Evolutionary conservation across 2,329 filamentous ascomycete species (phyloP), one percentile per base, ranked within the genome.

Genomic region (Periconia digitata): DNA sequence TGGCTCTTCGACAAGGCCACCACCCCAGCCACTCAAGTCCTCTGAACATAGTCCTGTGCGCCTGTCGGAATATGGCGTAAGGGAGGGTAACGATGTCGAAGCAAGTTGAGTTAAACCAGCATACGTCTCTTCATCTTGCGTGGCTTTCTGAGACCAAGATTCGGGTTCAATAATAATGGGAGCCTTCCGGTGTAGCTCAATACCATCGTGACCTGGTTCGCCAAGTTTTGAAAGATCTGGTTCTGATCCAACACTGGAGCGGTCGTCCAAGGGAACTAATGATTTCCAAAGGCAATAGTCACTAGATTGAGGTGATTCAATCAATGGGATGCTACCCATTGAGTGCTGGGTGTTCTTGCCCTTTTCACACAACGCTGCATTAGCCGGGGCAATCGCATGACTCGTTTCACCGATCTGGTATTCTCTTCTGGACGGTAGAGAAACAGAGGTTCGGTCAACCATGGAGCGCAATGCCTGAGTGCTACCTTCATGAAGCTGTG

Each of bases 251-350:
- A 54, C 51, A 44, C 54, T 58, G 52, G 66, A 64, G 42, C 50
- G 56, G 36, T 46, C 43, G 24, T 54, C 55, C 29, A 47, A 44
- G 44, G 48, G 54, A 23, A 69, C 39, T 47, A 63, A 62, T 24
- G 46, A 44, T 47, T 43, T 62, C 68, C 65, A 68, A 21, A 53
- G 51, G 36, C 56, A 51, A 36, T 63, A 59, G 59, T 67, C 62
- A 56, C 59, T 53, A 56, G 58, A 64, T 37, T 22, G 27, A 47
- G 53, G 29, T 24, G 20, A 36, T 43, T 32, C 38, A 44, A 45
- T 32, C 24, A 24, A 29, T 40, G 35, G 37, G 22, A 56, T 42
- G 36, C 46, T 45, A 29, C 40, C 29, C n/a, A 21, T 37, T 29
- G 29, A 38, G 24, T 21, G 49, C 23, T 40, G 44, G 23, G 41